These are phyloP conservation scores for Malassezia pachydermatis DNA, from an alignment of 1,284 basidiomycete genomes.

Conservation along the genomic window DNA sequence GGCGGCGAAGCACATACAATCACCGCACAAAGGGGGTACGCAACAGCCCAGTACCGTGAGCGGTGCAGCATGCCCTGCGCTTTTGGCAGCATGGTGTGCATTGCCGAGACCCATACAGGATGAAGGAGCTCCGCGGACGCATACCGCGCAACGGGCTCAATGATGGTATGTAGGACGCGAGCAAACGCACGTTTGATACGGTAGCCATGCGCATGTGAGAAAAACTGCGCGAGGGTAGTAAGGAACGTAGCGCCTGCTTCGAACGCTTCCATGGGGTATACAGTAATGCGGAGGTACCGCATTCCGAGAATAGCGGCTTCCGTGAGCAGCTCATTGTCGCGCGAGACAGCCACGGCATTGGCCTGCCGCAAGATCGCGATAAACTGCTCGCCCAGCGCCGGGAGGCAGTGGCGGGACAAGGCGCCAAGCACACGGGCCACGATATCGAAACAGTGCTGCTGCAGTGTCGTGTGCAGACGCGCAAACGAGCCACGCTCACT, in stretches of 20 bases:
- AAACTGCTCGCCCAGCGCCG: conserved; percentile 39
- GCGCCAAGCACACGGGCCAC: conserved; percentile 39
- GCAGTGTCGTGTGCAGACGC: conserved; percentile 23
- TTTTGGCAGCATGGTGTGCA: conserved; percentile 71
- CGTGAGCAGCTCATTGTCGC: conserved; percentile 36
- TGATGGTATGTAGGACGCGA: conserved; percentile 64
- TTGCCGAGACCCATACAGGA: conserved; percentile 83
- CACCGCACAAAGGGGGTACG: conserved; percentile 74
- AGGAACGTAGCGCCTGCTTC: conserved; percentile 89
- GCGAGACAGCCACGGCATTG: conserved; percentile 24
- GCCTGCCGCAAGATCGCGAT: conserved; percentile 36
- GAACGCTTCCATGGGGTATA: conserved; percentile 80
- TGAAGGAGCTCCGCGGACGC: conserved; percentile 94
- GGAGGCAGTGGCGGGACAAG: conserved; percentile 31
- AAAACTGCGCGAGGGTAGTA: conserved; percentile 68
- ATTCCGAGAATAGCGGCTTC: conserved; percentile 38
- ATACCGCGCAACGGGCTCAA: conserved; percentile 81
- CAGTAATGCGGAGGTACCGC: conserved; percentile 38
- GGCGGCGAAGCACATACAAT: conserved; percentile 77
- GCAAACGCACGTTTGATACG: conserved; percentile 76
- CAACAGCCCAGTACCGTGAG: conserved; percentile 78
- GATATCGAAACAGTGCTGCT: conserved; percentile 32
- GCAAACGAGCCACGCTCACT: conserved; percentile 22
- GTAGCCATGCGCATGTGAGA: conserved; percentile 71
- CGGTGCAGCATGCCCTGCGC: conserved; percentile 78